These are phyloP conservation scores for Zelonia costaricensis DNA, from an alignment of 208 protist genomes.

Conservation along the genomic window DNA sequence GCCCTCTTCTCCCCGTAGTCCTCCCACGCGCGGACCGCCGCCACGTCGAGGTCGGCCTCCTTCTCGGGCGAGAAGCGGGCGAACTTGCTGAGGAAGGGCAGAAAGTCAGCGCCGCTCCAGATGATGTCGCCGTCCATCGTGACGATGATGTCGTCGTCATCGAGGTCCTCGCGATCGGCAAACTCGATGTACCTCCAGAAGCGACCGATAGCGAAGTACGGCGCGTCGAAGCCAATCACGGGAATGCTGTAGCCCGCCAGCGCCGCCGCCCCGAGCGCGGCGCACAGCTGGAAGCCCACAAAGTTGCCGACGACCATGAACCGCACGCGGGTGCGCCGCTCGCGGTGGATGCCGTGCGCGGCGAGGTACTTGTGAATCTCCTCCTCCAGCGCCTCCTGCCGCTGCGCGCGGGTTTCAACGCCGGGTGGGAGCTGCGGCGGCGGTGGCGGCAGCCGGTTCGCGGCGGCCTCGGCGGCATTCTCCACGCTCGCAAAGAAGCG, in stretches of 20 bases:
- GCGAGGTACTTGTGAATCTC: conserved; percentile 16
- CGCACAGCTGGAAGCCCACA: conserved; percentile 30
- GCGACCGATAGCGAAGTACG: conserved; percentile 34
- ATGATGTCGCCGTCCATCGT: conserved; percentile 32
- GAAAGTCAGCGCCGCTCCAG: conserved; percentile 37
- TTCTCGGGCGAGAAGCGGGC: conserved; percentile 20
- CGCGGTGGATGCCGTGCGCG: neutral
- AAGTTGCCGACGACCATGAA: conserved; percentile 23
- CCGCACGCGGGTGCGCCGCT: conserved; percentile 11
- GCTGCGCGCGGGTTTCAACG: conserved; percentile 9
- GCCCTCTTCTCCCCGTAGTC: conserved; percentile 40
- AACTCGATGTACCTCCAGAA: conserved; percentile 30
- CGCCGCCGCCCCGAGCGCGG: conserved; percentile 24
- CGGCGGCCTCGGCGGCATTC: neutral
- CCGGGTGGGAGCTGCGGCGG: neutral
- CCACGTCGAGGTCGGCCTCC: conserved; percentile 35
- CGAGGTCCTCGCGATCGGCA: conserved; percentile 27
- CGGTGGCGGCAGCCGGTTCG: neutral
- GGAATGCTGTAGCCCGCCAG: conserved; percentile 28
- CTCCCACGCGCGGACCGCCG: conserved; percentile 39
- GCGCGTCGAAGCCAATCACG: conserved; percentile 17
- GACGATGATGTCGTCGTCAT: conserved; percentile 39
- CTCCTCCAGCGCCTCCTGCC: conserved; percentile 11
- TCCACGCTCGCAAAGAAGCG: neutral
- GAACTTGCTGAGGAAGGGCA: conserved; percentile 40